Conservation (phyloP, 2,329 filamentous ascomycete genomes). For the Paecilomyces sp. region DNA sequence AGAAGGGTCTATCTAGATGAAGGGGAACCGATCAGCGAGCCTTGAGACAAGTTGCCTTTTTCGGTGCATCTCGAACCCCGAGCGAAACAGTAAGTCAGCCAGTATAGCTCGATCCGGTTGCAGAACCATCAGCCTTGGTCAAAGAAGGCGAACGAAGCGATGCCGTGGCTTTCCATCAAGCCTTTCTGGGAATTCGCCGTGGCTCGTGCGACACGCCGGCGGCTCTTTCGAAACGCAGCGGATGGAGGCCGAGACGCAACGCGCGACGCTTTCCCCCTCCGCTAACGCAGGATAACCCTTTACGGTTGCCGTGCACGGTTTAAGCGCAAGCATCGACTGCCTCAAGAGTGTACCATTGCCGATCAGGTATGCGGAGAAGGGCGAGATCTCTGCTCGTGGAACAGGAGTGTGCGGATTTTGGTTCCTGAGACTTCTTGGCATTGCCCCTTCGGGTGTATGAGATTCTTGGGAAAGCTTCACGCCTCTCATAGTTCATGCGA, state of each 20-base stretch:
- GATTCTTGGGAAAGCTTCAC: not conserved
- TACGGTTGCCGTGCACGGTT: not conserved
- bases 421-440: not conserved
- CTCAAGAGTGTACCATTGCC: conserved; percentile 11
- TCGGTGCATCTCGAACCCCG: not conserved
- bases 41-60: not conserved
- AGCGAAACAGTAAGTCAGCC: not conserved
- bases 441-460: conserved; percentile 1
- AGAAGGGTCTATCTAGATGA: not conserved
- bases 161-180: not conserved
- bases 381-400: not conserved
- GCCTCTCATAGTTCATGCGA: conserved; percentile 25
- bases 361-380: not conserved
- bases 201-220: conserved; percentile 2
- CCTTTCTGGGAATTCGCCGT: not conserved
- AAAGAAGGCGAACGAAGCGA: not conserved
- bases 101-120: not conserved
- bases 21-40: not conserved
- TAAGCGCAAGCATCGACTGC: not conserved
- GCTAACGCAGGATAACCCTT: conserved; percentile 10
- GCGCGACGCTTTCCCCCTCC: conserved; percentile 8
- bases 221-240: conserved; percentile 8
- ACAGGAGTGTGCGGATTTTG: not conserved
- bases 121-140: not conserved
- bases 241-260: conserved; percentile 7